These are phyloP conservation scores for Xerocomus brunneocitrinus DNA, from an alignment of 768 basidiomycete genomes.

Conservation along the genomic window DNA sequence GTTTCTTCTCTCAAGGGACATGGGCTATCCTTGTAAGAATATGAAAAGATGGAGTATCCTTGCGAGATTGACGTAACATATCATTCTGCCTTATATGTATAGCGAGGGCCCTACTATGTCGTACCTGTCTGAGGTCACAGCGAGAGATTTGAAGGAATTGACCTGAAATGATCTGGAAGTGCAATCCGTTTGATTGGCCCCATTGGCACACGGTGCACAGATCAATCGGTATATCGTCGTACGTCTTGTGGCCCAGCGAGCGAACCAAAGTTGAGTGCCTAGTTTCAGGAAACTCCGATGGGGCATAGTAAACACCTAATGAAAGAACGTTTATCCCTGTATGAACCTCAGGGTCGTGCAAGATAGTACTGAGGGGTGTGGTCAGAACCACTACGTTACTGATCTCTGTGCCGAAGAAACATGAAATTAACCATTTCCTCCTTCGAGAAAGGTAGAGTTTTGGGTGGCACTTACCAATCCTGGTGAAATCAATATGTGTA, in stretches of 20 bases:
- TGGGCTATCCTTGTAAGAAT: constrained; percentile 9
- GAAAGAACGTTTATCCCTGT: background rate
- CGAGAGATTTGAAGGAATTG: background rate
- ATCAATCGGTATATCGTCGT: constrained; percentile 3
- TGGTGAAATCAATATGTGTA: constrained; percentile 5
- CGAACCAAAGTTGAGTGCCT: background rate
- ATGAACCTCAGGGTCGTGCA: constrained; percentile 9
- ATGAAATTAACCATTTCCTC: constrained; percentile 6
- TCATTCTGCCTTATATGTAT: background rate
- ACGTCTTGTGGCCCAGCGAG: background rate
- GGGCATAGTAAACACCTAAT: background rate
- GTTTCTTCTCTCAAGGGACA: constrained; percentile 6
- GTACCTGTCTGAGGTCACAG: constrained; percentile 1
- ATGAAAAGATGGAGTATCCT: constrained; percentile 9
- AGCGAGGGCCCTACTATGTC: background rate
- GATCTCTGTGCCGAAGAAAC: constrained; percentile 5
- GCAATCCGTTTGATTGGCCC: background rate
- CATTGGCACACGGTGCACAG: background rate
- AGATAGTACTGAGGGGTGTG: background rate
- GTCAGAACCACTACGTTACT: constrained; percentile 3
- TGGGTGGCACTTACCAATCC: constrained; percentile 10
- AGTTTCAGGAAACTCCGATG: background rate
- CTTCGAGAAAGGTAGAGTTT: background rate
- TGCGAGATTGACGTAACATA: constrained; percentile 14
- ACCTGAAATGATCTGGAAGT: background rate